A percentile compares a stretch with the other conserved stretches of the same genome.
These are phyloP conservation scores for Cryptococcus sp. DNA, from an alignment of 1,284 basidiomycete genomes.

Conservation along the genomic window DNA sequence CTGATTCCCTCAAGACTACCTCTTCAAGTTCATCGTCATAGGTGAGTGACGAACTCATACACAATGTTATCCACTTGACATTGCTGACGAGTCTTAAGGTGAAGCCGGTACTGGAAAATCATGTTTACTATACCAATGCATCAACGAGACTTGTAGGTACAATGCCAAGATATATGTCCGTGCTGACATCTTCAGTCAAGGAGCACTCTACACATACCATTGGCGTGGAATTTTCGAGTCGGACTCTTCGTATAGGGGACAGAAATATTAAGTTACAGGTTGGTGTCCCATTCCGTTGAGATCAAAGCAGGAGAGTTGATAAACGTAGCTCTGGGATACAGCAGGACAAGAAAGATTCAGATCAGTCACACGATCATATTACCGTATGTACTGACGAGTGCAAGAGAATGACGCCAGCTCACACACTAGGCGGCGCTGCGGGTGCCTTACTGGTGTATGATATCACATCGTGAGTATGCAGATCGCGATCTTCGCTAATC, in stretches of 20 bases:
- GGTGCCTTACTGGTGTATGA: conserved; percentile 95
- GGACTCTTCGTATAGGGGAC: conserved; percentile 82
- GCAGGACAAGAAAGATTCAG: conserved; percentile 92
- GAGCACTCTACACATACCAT: conserved; percentile 96
- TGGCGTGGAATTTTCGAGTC: conserved; percentile 89
- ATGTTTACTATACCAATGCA: conserved; percentile 91
- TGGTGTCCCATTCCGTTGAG: conserved; percentile 19
- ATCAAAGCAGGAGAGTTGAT: conserved; percentile 4
- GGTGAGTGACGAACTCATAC: conserved; percentile 52
- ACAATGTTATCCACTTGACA: conserved; percentile 1
- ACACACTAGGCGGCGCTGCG: conserved; percentile 61
- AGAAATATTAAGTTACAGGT: conserved; percentile 93
- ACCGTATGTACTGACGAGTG: conserved; percentile 52
- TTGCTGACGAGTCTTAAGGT: conserved; percentile 52
- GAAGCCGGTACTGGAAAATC: conserved; percentile 97
- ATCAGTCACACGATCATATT: conserved; percentile 95
- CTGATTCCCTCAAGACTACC: conserved; percentile 63
- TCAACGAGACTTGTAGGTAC: conserved; percentile 81
- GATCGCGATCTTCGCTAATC: not conserved
- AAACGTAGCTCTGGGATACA: conserved; percentile 84
- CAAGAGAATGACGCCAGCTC: not conserved
- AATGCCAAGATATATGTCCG: no score
- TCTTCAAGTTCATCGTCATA: conserved; percentile 96
- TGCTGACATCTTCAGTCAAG: conserved; percentile 62
- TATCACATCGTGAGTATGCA: conserved; percentile 72